A percentile compares a stretch with the other conserved stretches of the same genome.
Conservation (phyloP, 179 eudicot species). For the Kewa caespitosa region DNA sequence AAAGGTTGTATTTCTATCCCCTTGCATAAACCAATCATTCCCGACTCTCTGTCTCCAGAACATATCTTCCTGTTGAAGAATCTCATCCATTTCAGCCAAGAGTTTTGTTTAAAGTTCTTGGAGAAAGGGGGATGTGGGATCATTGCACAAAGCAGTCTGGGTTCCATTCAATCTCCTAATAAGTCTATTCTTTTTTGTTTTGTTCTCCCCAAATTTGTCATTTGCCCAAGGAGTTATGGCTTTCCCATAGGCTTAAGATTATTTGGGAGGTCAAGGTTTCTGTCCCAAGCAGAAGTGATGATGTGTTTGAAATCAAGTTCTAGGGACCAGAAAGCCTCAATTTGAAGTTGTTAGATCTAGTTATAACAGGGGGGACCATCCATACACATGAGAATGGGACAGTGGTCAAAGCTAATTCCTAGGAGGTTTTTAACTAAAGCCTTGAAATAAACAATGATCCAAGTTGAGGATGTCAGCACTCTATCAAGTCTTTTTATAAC, state of each 20-base stretch:
- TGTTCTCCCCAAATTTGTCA: background rate
- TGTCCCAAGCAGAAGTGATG: background rate
- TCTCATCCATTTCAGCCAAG: background rate
- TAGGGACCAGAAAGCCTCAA: background rate
- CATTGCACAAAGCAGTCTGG: background rate
- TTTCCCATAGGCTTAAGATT: background rate
- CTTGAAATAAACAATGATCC: background rate
- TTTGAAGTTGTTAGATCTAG: background rate
- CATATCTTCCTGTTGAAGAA: background rate
- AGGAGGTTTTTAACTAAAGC: background rate
- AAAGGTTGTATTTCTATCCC: background rate
- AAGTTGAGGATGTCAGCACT: background rate
- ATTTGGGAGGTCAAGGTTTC: no score
- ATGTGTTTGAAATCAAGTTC: background rate
- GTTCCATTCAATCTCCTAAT: background rate
- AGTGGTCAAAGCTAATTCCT: background rate
- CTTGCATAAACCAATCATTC: background rate
- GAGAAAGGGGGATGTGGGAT: no score
- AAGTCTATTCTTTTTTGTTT: background rate
- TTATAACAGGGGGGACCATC: background rate
- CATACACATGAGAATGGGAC: background rate
- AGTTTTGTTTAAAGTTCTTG: no score
- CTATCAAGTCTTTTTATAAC: background rate
- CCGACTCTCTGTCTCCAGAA: background rate
- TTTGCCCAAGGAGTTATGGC: background rate